phyloP scores from a whole-genome alignment of 139 green algal genomes.

The Chlamydomonas asymmetrica region DNA sequence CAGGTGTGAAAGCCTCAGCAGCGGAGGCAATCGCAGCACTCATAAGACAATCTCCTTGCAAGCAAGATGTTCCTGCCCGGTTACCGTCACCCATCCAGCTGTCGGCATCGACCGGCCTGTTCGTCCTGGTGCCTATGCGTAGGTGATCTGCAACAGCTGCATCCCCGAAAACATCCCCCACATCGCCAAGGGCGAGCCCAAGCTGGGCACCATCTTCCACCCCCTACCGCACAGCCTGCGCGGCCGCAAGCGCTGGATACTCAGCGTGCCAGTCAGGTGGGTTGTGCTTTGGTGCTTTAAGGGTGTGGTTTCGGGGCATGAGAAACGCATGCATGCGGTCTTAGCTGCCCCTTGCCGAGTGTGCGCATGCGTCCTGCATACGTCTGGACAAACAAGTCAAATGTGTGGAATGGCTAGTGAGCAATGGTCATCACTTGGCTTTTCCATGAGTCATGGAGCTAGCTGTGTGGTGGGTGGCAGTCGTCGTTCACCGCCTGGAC shows the following conservation, averaged over 20 bases:
- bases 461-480: too few relatives aligned
- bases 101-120: too few relatives aligned
- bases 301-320: background rate
- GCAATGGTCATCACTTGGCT: too few relatives aligned
- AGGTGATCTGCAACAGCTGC: slow-evolving; percentile 64
- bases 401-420: too few relatives aligned
- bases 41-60: too few relatives aligned
- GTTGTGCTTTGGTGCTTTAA: background rate
- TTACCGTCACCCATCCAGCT: too few relatives aligned
- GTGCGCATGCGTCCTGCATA: background rate
- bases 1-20: too few relatives aligned
- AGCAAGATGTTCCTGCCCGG: too few relatives aligned
- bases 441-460: too few relatives aligned
- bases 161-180: slow-evolving; percentile 53
- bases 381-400: background rate
- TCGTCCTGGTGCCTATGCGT: too few relatives aligned
- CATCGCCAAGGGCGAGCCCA: slow-evolving; percentile 48
- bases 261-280: slow-evolving; percentile 51
- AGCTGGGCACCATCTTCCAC: slow-evolving; percentile 67
- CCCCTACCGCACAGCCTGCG: slow-evolving; percentile 56
- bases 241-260: slow-evolving; percentile 87
- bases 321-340: background rate
- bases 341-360: background rate
- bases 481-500: background rate
- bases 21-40: too few relatives aligned